phyloP scores from a whole-genome alignment of 2,329 filamentous ascomycete species.

The Penicillium sp. region DNA sequence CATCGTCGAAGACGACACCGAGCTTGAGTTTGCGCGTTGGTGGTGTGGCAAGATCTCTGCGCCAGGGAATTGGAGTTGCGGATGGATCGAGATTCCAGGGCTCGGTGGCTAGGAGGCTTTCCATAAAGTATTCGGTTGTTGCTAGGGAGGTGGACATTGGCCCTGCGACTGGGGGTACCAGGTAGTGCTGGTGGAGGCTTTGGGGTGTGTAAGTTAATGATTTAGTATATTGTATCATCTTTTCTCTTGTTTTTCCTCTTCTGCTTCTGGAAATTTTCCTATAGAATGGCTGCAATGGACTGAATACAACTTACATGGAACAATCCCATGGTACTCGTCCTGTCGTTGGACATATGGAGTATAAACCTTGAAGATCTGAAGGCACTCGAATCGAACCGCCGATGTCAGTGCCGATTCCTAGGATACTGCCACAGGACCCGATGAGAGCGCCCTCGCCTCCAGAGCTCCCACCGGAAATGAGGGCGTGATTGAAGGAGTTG shows the following conservation, averaged over 20 bases:
- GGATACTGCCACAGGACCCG: slow-evolving; percentile 51
- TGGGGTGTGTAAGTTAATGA: slow-evolving; percentile 19
- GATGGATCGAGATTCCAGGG: slow-evolving; percentile 44
- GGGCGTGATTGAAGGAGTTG: slow-evolving; percentile 52
- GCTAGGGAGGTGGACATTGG: slow-evolving; percentile 30
- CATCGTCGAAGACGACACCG: slow-evolving; percentile 63
- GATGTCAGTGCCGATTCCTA: slow-evolving; percentile 60
- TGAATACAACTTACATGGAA: background rate
- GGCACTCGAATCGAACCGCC: slow-evolving; percentile 60
- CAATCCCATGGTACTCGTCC: slow-evolving; percentile 35
- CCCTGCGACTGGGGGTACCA: slow-evolving; percentile 33
- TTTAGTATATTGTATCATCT: no score
- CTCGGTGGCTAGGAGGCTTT: slow-evolving; percentile 22
- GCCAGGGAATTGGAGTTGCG: slow-evolving; percentile 40
- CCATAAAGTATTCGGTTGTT: slow-evolving; percentile 35
- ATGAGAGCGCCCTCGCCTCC: slow-evolving; percentile 59
- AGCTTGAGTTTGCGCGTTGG: slow-evolving; percentile 58
- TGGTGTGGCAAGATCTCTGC: slow-evolving; percentile 25
- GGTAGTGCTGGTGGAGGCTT: slow-evolving; percentile 43
- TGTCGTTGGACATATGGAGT: slow-evolving; percentile 43
- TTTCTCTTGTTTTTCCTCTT: no score
- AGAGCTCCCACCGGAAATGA: slow-evolving; percentile 58
- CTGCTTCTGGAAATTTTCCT: background rate
- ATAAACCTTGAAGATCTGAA: slow-evolving; percentile 55
- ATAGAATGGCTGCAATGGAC: background rate